Evolutionary conservation across 2,329 filamentous ascomycete genomes (phyloP).

Genomic region (Alternaria panax): DNA sequence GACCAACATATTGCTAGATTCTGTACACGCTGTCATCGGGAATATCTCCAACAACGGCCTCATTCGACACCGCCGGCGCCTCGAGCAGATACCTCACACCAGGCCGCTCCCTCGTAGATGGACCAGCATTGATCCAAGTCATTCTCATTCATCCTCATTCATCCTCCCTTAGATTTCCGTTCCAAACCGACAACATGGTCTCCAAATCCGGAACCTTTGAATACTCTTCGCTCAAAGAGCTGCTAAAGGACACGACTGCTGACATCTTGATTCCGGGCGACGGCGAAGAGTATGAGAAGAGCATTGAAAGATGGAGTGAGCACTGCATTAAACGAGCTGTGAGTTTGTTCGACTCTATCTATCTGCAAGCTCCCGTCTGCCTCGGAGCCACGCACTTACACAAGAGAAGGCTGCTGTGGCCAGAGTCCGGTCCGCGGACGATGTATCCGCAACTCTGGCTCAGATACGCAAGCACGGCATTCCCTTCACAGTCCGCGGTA

Average conservation of each 20-base stretch:
- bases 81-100: not conserved
- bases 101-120: not conserved
- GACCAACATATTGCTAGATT: not conserved
- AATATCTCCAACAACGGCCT: not conserved
- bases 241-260: constrained; percentile 27
- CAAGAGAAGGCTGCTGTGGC: constrained; percentile 31
- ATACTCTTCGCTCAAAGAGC: constrained; percentile 28
- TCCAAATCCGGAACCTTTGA: constrained; percentile 18
- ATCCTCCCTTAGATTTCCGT: not conserved
- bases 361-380: not conserved
- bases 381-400: not conserved
- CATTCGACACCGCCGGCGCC: not conserved
- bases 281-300: constrained; percentile 33
- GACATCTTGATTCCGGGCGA: constrained; percentile 33
- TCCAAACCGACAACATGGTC: constrained; percentile 15
- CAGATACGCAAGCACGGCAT: constrained; percentile 45
- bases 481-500: constrained; percentile 58
- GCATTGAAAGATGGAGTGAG: constrained; percentile 40
- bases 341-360: not conserved
- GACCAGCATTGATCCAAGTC: not conserved
- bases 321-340: constrained; percentile 41
- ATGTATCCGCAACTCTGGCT: constrained; percentile 33
- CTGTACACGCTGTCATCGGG: not conserved
- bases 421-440: constrained; percentile 24
- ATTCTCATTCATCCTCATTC: too few relatives aligned